Evolutionary conservation across 805 yeast genomes (phyloP), one percentile per base, ranked within the genome.

Genomic region (Nakazawaea ambrosiae): DNA sequence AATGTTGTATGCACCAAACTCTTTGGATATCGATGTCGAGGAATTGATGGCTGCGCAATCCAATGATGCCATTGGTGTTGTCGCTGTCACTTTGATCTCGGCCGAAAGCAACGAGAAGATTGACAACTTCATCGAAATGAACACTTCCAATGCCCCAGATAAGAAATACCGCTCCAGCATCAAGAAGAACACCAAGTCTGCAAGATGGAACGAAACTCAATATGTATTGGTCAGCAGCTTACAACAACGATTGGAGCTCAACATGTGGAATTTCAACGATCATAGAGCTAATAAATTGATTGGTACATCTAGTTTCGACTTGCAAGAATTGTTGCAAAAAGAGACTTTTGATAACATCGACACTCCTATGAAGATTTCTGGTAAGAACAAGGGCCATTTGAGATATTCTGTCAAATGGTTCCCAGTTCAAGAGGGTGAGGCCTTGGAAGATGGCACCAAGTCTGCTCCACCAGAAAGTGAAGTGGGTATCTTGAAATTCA

Each of bases 1-100:
- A 30, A 75, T 82, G 78, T 58, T 84, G 42, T 83, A 83, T 54
- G 88, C 89, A 8, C 95, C 95, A 47, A 84, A 84, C 57, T 78
- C 84, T 39, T 58, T 81, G 29, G 90, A 83, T 51, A 61, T 84
- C 43, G 79, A 83, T 49, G 82, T 83, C 28, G 86, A 79, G 53
- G 87, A 80, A 43, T 57, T 82, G 16, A 66, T 83, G 70, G 75
- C 78, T 28, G 71, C 68, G 30, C 74, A 73, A 50, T 58, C 75
- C 5, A 76, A 78, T 39, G 89, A 81, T 46, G 79, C 88, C 4
- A 67, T 68, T 46, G 92, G 90, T 47, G 78, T 77, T 41, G 61
- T 80, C 43, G 81, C 82, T 2, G 72, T 84, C 11, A 79, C 78
- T 23, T 51, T 82, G 33, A 66, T 70, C 42, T 70, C 76, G 35